Evolutionary conservation across 2,329 filamentous ascomycete species (phyloP), one percentile per base, ranked within the genome.

Genomic region (Botrytis byssoidea): DNA sequence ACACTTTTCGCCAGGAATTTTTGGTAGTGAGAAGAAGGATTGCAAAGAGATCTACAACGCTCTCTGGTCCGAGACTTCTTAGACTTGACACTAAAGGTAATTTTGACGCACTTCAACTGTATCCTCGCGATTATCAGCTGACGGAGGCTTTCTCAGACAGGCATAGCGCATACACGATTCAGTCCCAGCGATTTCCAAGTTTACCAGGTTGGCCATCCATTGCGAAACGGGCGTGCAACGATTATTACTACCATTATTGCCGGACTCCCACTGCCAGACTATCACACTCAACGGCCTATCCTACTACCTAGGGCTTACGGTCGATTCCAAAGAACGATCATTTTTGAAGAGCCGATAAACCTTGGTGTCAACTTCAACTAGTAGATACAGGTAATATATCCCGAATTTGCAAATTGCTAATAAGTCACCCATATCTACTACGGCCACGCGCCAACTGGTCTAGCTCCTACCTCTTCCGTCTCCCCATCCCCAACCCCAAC

Each of bases 1-100:
- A n/a, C 22, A 66, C 51, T 18, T 18, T 9, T 67, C 42, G 6
- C 16, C 29, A 10, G 32, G 64, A 35, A 32, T n/a, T 25, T 66
- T 22, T 32, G 40, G 29, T n/a, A 22, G 32, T 72, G 60, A 25
- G 32, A 65, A 32, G 51, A 40, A 51, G 29, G 32, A 22, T 32
- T 35, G 65, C 66, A 61, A 71, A 60, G 72, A 71, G 72, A 74
- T 71, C 68, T 66, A 22, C 61, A 60, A 6, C 22, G 55, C 42
- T 22, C 51, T 32, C 35, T n/a, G 8, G 16, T 10, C 42, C 22
- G 18, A 20, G 29, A 40, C 46, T 48, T 48, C 37, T 55, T 64
- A 32, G 18, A 32, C 48, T 63, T 4, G 35, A 51, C 32, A 25
- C 68, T 48, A 61, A 48, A 67, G 70, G 46, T 42, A 67, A 35